These are phyloP conservation scores for Pichia californica DNA, from an alignment of 805 yeast genomes.

Conservation along the genomic window DNA sequence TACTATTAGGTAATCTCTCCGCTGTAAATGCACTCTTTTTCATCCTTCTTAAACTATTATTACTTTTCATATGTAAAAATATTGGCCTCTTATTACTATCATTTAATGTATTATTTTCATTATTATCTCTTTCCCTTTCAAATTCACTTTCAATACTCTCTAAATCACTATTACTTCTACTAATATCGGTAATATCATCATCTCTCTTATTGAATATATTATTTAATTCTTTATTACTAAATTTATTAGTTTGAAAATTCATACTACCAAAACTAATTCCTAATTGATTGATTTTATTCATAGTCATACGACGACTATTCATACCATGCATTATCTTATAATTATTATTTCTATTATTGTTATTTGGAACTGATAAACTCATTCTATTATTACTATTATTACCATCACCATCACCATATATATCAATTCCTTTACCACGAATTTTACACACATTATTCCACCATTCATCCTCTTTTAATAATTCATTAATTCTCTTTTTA, in stretches of 20 bases:
- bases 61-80: background rate
- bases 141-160: constrained; percentile 5
- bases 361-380: constrained; percentile 1
- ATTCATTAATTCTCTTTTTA: constrained; percentile 41
- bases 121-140: too few relatives aligned
- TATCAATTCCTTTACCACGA: background rate
- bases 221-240: constrained; percentile 5
- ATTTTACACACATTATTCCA: constrained; percentile 42
- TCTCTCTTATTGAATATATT: constrained; percentile 1
- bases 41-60: constrained; percentile 24
- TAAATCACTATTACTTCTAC: background rate
- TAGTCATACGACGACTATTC: constrained; percentile 3
- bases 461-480: constrained; percentile 69
- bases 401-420: background rate
- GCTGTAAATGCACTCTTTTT: constrained; percentile 41
- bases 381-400: background rate
- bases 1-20: constrained; percentile 63
- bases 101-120: background rate
- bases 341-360: background rate
- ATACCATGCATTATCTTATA: background rate
- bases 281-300: constrained; percentile 9
- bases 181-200: background rate
- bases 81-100: background rate
- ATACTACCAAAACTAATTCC: constrained; percentile 12
- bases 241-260: constrained; percentile 11